A percentile compares a stretch with the other conserved stretches of the same genome.
phyloP scores from a whole-genome alignment of 345 rosid species.

The Eucalyptus cladocalyx region DNA sequence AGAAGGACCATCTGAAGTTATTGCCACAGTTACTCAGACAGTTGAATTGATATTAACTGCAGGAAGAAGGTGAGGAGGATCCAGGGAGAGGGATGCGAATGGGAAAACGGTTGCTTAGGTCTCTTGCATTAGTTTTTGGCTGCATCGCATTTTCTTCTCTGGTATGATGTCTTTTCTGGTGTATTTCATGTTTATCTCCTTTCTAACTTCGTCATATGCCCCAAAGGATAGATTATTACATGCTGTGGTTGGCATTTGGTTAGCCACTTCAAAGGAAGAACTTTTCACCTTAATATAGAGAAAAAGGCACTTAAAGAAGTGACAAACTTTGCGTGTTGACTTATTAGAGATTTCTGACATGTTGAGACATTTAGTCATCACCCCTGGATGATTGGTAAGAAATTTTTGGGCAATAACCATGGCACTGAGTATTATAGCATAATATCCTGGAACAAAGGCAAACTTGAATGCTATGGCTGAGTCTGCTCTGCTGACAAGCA shows the following conservation, averaged over 20 bases:
- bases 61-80: conserved; percentile 95
- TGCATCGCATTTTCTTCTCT: conserved; percentile 72
- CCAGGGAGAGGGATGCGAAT: conserved; percentile 53
- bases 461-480: background rate
- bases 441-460: background rate
- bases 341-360: background rate
- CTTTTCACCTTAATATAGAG: background rate
- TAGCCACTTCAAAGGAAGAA: background rate
- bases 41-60: conserved; percentile 20
- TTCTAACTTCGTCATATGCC: background rate
- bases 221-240: background rate
- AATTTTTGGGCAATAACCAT: background rate
- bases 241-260: background rate
- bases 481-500: background rate
- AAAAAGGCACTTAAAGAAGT: background rate
- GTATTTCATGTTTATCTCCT: background rate
- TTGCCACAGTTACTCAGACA: background rate
- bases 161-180: conserved; percentile 29
- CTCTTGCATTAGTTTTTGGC: conserved; percentile 82
- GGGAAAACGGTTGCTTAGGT: conserved; percentile 86
- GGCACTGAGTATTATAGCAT: background rate
- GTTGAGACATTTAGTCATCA: background rate
- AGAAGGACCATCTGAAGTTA: background rate
- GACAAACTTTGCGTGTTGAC: background rate
- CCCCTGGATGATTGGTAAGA: background rate